Evolutionary conservation across 2,329 filamentous ascomycete genomes (phyloP).

Genomic region (Massarina eburnea): DNA sequence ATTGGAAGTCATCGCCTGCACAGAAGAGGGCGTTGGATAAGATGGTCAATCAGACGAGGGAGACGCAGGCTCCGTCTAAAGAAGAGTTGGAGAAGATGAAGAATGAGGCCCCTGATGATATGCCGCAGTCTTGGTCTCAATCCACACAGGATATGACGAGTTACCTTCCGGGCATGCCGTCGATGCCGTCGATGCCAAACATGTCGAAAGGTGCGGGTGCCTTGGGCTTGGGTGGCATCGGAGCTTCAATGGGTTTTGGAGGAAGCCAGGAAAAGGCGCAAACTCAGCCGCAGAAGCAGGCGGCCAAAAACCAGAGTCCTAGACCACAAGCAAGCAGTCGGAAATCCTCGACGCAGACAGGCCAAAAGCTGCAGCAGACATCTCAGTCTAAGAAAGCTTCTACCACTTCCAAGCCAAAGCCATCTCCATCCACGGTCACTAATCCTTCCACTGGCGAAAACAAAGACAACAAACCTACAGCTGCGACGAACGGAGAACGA

Average conservation of each 20-base stretch:
- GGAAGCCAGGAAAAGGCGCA: slow-evolving; percentile 11
- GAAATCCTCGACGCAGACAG: slow-evolving; percentile 14
- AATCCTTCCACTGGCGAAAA: slow-evolving; percentile 10
- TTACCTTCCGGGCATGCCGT: slow-evolving; percentile 11
- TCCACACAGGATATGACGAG: slow-evolving; percentile 14
- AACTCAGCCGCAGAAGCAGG: slow-evolving; percentile 1
- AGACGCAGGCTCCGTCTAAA: slow-evolving; percentile 33
- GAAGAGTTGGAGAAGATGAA: slow-evolving; percentile 41
- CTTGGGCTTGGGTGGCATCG: slow-evolving; percentile 28
- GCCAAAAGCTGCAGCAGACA: slow-evolving; percentile 6
- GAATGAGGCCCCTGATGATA: slow-evolving; percentile 33
- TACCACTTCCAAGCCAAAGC: slow-evolving; percentile 3
- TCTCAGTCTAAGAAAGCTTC: slow-evolving; percentile 9
- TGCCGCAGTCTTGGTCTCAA: slow-evolving; percentile 27
- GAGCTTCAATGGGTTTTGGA: slow-evolving; percentile 26
- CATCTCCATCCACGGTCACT: slow-evolving; percentile 1
- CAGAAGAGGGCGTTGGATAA: slow-evolving; percentile 42
- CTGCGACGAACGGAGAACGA: slow-evolving; percentile 11
- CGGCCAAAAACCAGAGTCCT: slow-evolving; percentile 5
- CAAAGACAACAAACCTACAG: slow-evolving; percentile 20
- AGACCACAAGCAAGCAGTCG: slow-evolving; percentile 8
- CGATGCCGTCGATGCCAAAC: slow-evolving; percentile 13
- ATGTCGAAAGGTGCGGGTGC: slow-evolving; percentile 15
- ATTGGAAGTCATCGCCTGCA: slow-evolving; percentile 36
- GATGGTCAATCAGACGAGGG: slow-evolving; percentile 41